These are phyloP conservation scores for Rhizophagus sp. DNA, from an alignment of 192 early-diverging fungal genomes.

Conservation along the genomic window DNA sequence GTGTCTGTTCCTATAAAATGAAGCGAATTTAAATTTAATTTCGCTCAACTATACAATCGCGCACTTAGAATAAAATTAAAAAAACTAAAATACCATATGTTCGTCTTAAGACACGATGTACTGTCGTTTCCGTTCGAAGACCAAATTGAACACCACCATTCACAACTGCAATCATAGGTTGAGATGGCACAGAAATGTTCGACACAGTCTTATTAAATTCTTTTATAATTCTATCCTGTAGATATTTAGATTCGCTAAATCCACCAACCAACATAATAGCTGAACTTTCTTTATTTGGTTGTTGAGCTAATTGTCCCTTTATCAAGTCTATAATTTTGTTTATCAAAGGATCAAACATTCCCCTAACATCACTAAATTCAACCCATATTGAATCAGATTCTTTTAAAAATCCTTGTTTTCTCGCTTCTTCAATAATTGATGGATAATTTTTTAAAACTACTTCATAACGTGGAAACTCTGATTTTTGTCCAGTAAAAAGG, in stretches of 20 bases:
- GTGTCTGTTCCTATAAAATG: not conserved
- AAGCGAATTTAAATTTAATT: not conserved
- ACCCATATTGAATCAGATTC: not conserved
- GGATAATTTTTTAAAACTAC: not conserved
- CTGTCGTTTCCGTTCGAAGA: not conserved
- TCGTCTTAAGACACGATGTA: not conserved
- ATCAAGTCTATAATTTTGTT: conserved; percentile 52
- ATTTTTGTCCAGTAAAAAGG: not conserved
- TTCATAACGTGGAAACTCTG: not conserved
- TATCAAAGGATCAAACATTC: conserved; percentile 57
- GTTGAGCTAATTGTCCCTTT: conserved; percentile 48
- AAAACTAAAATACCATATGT: not conserved
- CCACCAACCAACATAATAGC: conserved; percentile 46
- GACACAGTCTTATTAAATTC: not conserved
- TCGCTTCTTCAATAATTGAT: not conserved
- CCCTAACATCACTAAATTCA: not conserved
- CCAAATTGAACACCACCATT: not conserved
- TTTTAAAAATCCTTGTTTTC: not conserved
- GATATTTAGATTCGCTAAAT: conserved; percentile 30
- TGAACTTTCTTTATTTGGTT: conserved; percentile 35
- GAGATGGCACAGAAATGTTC: not conserved
- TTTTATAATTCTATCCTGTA: not conserved
- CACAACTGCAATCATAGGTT: not conserved
- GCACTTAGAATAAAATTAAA: not conserved
- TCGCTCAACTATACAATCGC: no score